These are phyloP conservation scores for Raphanus raphanistrum DNA, from an alignment of 345 rosid genomes.

Conservation along the genomic window DNA sequence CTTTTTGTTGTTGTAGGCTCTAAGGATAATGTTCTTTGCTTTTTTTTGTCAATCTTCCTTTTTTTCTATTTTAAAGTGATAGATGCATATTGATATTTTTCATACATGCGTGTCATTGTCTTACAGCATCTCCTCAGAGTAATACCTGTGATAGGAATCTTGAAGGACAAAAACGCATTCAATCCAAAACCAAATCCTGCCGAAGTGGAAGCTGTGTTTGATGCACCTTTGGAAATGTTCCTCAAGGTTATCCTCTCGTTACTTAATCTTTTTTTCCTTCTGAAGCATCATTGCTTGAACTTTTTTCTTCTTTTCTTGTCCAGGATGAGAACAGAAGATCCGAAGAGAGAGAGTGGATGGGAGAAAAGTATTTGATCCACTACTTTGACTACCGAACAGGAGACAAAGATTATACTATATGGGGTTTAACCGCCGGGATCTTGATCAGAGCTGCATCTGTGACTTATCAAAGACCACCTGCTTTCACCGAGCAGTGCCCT, in stretches of 20 bases:
- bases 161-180: constrained; percentile 54
- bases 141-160: constrained; percentile 82
- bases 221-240: constrained; percentile 93
- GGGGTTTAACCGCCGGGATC: constrained; percentile 77
- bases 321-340: constrained; percentile 73
- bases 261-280: not conserved
- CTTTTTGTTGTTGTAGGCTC: not conserved
- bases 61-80: not conserved
- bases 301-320: not conserved
- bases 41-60: not conserved
- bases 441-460: constrained; percentile 77
- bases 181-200: constrained; percentile 67
- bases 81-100: not conserved
- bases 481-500: constrained; percentile 62
- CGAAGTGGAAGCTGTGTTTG: constrained; percentile 87
- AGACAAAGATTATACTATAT: constrained; percentile 54
- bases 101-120: not conserved
- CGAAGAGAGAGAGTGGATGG: constrained; percentile 79
- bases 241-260: constrained; percentile 56
- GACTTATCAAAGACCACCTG: constrained; percentile 57
- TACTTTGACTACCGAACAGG: constrained; percentile 58
- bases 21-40: not conserved
- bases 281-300: constrained; percentile 11
- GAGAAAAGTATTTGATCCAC: constrained; percentile 57
- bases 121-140: constrained; percentile 91